Evolutionary conservation across 1,284 basidiomycete genomes (phyloP), one percentile per base, ranked within the genome.

Genomic region (Pseudozyma sp.): DNA sequence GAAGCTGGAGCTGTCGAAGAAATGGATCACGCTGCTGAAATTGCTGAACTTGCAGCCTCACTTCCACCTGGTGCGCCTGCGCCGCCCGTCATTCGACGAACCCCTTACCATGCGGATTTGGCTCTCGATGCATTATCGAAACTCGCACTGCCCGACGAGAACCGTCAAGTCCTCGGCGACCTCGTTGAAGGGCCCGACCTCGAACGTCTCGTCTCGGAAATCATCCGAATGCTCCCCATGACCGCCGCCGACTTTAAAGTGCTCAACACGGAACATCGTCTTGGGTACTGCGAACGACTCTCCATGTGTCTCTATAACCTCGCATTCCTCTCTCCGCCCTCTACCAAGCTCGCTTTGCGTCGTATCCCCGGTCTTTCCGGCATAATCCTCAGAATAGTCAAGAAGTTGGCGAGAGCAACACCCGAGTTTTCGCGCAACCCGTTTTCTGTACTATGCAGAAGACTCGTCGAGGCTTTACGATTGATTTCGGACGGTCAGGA

Each of bases 111-210:
- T 59, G 87, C 90, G 39, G 93, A 94, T 72, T 85, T 90, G 40
- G 93, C 94, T 9, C 87, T 97, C 55, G 93, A 97, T 73, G 90
- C 91, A 1, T 92, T 96, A 77, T 91, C 92, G 13, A 89, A 90
- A 47, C 86, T 97, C 59, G 89, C 90, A 31, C 90, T 92, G 54
- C 87, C 88, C 8, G 95, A 99, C 85, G 86, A 87, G 43, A 97
- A 95, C 82, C 91, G 96, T 19, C 89, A 91, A 69, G 86, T 91
- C 38, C 87, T 97, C 43, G 87, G 90, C 16, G 85, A 87, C 42
- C 86, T 88, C 12, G 87, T 96, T 5, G 88, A 92, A 0, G 85
- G 88, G 31, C 74, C 86, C 1, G 89, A 89, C 79, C 85, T 93
- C 38, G 89, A 90, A 86, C 83, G 84, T 49, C 85, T 94, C 21